Base-by-base conservation (phyloP, 2,329 filamentous ascomycete species). In the Fusarium sp. region DNA sequence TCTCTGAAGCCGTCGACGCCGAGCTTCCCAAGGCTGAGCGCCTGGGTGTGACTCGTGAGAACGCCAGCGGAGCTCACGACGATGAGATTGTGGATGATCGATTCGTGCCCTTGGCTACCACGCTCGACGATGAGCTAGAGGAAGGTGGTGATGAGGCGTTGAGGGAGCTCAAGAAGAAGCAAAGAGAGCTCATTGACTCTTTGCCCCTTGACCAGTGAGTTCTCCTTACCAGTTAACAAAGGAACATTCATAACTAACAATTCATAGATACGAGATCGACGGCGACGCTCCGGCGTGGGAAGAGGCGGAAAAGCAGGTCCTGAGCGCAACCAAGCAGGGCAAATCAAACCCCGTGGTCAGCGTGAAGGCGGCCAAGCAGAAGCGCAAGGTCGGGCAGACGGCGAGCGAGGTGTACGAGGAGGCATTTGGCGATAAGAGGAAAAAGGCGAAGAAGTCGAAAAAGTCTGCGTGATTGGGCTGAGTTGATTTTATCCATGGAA, bases 171-270 rank as follows among this genome's bases (percentile, higher is more conserved):
- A 90, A 90, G 76, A 92, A 94, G 82, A 94, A 96, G 84, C 94
- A 97, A 83, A 91, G 93, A 78, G 94, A 94, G 76, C 86, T 98
- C 75, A 98, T 98, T 79, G 94, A 98, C 85, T 93, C 95, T 72
- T 86, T 98, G 71, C 95, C 96, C 52, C 87, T 98, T 62, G 95
- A 98, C 79, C 92, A 94, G 79, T 82, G 76, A 79, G 83, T 76
- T 65, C 3, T 11, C 7, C 14, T 4, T 22, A 5, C 18, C 33
- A 33, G 9, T 29, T 29, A 16, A n/a, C 18, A 9, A 1, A 4
- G 4, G 11, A 45, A 29, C n/a, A 6, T 9, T 35, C 20, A 5
- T 11, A 39, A 39, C 64, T 70, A 70, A 77, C 6, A 48, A 6
- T 6, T 16, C 16, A 6, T 9, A 92, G 90, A 76, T 93, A 92